A percentile compares a stretch with the other conserved stretches of the same genome.
Conservation (phyloP, 768 basidiomycete genomes). For the Tylopilus sp. region DNA sequence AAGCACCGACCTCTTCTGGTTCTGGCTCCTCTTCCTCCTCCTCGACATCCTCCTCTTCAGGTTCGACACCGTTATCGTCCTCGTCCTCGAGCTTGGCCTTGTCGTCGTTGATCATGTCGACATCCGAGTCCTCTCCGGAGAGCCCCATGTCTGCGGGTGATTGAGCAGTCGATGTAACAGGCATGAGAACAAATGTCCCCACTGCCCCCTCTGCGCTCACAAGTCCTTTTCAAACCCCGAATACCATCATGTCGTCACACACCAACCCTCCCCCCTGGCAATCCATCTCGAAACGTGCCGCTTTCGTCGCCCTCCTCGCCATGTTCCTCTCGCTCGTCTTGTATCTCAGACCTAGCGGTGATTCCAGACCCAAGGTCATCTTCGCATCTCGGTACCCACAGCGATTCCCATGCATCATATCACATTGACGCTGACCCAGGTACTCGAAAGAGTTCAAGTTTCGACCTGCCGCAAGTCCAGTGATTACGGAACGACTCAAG, state of each 20-base stretch:
- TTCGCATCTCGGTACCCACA: slow-evolving; percentile 59
- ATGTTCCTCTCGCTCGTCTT: slow-evolving; percentile 45
- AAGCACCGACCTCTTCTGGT: slow-evolving; percentile 6
- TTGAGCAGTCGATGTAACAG: no score
- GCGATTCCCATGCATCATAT: no score
- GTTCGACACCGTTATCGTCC: slow-evolving; percentile 31
- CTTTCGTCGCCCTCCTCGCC: slow-evolving; percentile 40
- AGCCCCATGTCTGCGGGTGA: slow-evolving; percentile 21
- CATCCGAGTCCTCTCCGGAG: slow-evolving; percentile 28
- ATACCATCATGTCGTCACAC: slow-evolving; percentile 3
- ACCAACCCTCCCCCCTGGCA: slow-evolving; percentile 28
- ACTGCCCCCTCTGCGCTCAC: no score
- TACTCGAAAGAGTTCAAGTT: slow-evolving; percentile 83
- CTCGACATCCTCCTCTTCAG: slow-evolving; percentile 34
- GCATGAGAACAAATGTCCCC: no score
- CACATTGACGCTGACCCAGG: no score
- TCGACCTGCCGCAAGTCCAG: slow-evolving; percentile 80
- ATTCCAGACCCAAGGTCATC: slow-evolving; percentile 44
- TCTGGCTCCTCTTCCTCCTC: slow-evolving; percentile 26
- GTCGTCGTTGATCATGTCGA: no score
- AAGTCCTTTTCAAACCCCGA: slow-evolving; percentile 25
- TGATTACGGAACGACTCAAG: slow-evolving; percentile 72
- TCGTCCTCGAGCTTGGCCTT: slow-evolving; percentile 34
- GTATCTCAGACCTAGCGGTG: slow-evolving; percentile 25
- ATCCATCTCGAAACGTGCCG: slow-evolving; percentile 46